Percentiles rank a stretch among this genome's conserved stretches.
These are phyloP conservation scores for Venustampulla echinocandica DNA, from an alignment of 495 filamentous ascomycete species.

Conservation along the genomic window DNA sequence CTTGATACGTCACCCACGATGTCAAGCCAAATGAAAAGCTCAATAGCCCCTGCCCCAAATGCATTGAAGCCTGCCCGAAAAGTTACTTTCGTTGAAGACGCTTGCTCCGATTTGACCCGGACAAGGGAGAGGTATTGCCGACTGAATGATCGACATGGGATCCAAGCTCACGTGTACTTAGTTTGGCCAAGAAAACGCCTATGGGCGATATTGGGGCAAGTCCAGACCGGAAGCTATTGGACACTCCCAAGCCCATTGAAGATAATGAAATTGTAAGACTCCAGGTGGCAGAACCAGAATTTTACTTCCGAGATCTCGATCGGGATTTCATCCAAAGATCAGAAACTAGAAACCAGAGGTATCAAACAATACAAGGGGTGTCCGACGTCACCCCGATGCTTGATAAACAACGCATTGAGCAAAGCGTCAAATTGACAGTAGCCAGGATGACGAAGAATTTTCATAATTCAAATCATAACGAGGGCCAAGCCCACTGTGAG, in stretches of 20 bases:
- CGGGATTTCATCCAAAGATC: background rate
- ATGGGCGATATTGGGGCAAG: too few species aligned
- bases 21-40: too few species aligned
- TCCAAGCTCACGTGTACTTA: too few species aligned
- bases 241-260: background rate
- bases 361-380: background rate
- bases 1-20: too few species aligned
- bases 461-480: slow-evolving; percentile 3
- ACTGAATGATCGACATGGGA: too few species aligned
- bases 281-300: slow-evolving; percentile 1
- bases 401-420: background rate
- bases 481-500: background rate
- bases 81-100: too few species aligned
- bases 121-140: too few species aligned
- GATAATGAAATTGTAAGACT: background rate
- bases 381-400: background rate
- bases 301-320: background rate
- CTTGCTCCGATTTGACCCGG: too few species aligned
- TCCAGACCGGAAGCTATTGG: background rate
- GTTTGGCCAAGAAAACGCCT: too few species aligned
- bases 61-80: too few species aligned
- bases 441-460: slow-evolving; percentile 17
- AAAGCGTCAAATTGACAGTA: slow-evolving; percentile 10
- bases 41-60: too few species aligned
- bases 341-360: background rate